Evolutionary conservation across 164 flowering plant genomes (phyloP), one percentile per base, ranked within the genome.

Genomic region (Stephania japonica): DNA sequence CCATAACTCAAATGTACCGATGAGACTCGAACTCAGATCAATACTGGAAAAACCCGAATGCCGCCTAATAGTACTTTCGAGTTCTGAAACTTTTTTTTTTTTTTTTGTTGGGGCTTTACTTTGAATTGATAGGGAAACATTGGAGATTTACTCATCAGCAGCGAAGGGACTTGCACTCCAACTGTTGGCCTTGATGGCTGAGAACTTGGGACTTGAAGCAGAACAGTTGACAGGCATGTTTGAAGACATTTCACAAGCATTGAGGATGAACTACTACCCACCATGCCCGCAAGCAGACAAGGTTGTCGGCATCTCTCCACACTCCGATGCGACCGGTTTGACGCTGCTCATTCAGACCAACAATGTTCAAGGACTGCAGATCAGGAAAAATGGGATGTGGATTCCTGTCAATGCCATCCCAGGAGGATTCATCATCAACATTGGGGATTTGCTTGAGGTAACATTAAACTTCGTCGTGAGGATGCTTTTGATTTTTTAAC

Each of bases 251-350:
- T 10, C 7, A 32, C 43, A 66, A 66, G 42, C 18, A 11, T 5
- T 66, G 23, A 66, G 69, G 68, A 25, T 66, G 41, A 66, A 66
- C 19, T 66, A 66, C 43, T 66, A 66, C n/a, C 69, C 23, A 32
- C 42, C 44, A 66, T 38, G 69, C 43, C 21, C n/a, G 11, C 23
- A 66, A 27, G 42, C 69, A 27, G 69, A 66, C 43, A 66, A 66
- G 44, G 69, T 66, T 66, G 14, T 66, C 5, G 69, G 69, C n/a
- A 66, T 66, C n/a, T 66, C 69, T 27, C 69, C 69, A 1, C 44
- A 38, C 43, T 66, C 69, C 19, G 69, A 66, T 32, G 69, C 69
- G 5, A 32, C 43, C 11, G 43, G 16, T 9, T 5, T 66, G 14
- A 66, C 69, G 2, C 7, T 66, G 7, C 69, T 66, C 42, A 26